Conservation (phyloP, 306 rosid species). For the Pachyrhizus erosus region DNA sequence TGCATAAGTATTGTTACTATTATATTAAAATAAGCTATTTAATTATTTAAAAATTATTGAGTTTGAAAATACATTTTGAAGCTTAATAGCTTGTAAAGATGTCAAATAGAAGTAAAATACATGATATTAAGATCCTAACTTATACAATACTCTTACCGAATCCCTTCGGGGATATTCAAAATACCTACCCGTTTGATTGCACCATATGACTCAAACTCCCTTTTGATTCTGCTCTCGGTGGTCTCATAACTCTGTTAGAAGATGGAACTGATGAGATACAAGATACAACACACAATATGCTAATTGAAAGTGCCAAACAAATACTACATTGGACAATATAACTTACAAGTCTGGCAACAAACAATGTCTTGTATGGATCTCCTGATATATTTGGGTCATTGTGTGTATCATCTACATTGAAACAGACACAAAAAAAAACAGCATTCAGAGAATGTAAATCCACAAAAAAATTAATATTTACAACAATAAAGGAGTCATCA, state of each 20-base stretch:
- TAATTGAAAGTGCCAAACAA: background rate
- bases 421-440: conserved; percentile 41
- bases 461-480: background rate
- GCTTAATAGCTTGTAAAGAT: background rate
- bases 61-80: conserved; percentile 21
- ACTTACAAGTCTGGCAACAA: conserved; percentile 91
- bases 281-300: conserved; percentile 28
- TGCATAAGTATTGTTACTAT: background rate
- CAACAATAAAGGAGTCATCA: conserved; percentile 43
- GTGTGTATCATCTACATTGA: conserved; percentile 75
- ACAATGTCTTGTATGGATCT: conserved; percentile 95
- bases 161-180: conserved; percentile 68
- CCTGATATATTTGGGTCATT: conserved; percentile 83
- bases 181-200: conserved; percentile 99
- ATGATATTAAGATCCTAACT: conserved; percentile 16
- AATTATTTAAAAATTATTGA: conserved; percentile 8
- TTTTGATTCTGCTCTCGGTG: conserved; percentile 92
- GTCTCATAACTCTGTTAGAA: conserved; percentile 85
- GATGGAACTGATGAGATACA: conserved; percentile 33
- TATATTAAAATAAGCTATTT: background rate
- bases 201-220: conserved; percentile 98
- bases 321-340: conserved; percentile 14
- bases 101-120: conserved; percentile 17
- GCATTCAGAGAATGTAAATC: conserved; percentile 14
- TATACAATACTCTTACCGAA: conserved; percentile 84